Conservation (phyloP, 257 asterid genomes). For the Phtheirospermum japonicum region DNA sequence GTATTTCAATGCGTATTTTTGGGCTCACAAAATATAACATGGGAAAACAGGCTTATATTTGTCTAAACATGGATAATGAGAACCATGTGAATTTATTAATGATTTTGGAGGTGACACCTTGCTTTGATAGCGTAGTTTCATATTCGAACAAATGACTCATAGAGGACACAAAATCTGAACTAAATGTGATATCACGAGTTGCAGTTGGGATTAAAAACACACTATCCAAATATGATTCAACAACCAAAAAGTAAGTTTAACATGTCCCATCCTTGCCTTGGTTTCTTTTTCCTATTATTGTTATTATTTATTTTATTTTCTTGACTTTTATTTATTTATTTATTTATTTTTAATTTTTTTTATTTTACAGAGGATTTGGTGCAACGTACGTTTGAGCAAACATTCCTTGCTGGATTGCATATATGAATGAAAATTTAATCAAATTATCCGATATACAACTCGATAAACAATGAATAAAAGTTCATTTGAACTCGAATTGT, state of each 20-base stretch:
- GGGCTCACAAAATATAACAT: slow-evolving; percentile 25
- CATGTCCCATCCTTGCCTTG: slow-evolving; percentile 25
- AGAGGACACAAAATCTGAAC: slow-evolving; percentile 26
- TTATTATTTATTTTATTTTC: no score
- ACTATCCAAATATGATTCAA: slow-evolving; percentile 33
- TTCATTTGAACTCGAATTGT: no score
- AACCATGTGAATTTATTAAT: slow-evolving; percentile 34
- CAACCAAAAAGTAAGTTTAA: slow-evolving; percentile 31
- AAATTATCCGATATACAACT: no score
- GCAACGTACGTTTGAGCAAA: no score
- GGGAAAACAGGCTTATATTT: slow-evolving; percentile 27
- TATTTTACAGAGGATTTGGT: no score
- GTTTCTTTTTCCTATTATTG: not conserved
- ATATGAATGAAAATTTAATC: no score
- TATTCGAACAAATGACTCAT: slow-evolving; percentile 28
- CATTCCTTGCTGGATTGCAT: no score
- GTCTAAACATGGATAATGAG: slow-evolving; percentile 25
- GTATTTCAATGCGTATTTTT: no score
- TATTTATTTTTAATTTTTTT: no score
- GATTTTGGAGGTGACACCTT: slow-evolving; percentile 25
- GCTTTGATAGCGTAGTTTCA: slow-evolving; percentile 22
- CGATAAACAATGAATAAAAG: no score
- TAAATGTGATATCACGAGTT: slow-evolving; percentile 30
- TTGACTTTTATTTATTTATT: no score
- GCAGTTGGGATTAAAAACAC: not conserved